These are phyloP conservation scores for Lentinula sp. DNA, from an alignment of 768 basidiomycete genomes.

Conservation along the genomic window DNA sequence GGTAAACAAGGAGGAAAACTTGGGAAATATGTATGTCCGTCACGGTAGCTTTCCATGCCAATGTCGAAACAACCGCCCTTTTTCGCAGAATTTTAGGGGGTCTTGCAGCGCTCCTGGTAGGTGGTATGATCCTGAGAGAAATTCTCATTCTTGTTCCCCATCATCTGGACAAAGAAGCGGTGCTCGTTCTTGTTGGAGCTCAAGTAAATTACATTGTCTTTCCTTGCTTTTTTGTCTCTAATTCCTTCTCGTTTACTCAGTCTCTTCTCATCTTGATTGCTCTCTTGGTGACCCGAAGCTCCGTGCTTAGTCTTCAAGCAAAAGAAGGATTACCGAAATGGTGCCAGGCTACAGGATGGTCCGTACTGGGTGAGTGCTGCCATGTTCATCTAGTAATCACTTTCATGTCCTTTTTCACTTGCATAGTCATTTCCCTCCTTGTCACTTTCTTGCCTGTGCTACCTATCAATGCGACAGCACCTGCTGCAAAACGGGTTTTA, in stretches of 20 bases:
- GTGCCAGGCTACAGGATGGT: constrained; percentile 64
- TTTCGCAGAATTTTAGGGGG: constrained; percentile 42
- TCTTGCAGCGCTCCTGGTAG: constrained; percentile 31
- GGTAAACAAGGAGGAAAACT: constrained; percentile 66
- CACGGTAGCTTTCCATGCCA: too few species aligned
- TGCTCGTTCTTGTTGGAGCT: background rate
- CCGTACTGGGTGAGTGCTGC: constrained; percentile 45
- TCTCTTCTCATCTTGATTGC: constrained; percentile 33
- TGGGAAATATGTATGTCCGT: constrained; percentile 49
- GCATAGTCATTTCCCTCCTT: constrained; percentile 40
- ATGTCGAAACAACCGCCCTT: background rate
- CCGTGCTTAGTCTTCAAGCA: constrained; percentile 53
- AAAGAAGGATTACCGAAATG: constrained; percentile 59
- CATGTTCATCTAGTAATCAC: background rate
- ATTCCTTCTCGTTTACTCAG: constrained; percentile 14
- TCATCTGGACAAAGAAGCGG: background rate
- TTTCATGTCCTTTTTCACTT: background rate
- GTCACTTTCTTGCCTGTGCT: constrained; percentile 39
- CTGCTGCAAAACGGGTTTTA: background rate
- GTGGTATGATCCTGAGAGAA: constrained; percentile 8
- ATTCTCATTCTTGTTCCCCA: background rate
- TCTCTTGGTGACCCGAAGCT: constrained; percentile 52
- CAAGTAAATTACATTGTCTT: background rate
- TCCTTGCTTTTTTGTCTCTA: background rate
- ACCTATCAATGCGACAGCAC: background rate